A percentile compares a stretch with the other conserved stretches of the same genome.
phyloP scores from a whole-genome alignment of 257 asterid species.

The Ophiorrhiza pumila region DNA sequence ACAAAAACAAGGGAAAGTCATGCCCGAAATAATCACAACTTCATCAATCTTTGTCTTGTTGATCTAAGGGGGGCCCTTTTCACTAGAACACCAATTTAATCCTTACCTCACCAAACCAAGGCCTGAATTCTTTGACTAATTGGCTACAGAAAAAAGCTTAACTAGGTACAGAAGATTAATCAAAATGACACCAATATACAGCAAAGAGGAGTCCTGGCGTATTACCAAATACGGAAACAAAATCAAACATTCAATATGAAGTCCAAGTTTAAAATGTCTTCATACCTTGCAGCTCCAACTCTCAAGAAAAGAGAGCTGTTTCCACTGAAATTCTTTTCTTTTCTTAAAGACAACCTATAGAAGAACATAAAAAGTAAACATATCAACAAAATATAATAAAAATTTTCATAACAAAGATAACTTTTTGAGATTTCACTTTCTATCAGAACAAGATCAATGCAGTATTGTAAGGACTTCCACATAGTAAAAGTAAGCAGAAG shows the following conservation, averaged over 20 bases:
- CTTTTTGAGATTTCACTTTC: neutral
- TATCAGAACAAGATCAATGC: neutral
- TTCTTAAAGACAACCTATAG: slow-evolving; percentile 77
- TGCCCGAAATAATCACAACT: no score
- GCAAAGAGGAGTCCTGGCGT: neutral
- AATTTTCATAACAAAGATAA: neutral
- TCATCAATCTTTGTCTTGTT: no score
- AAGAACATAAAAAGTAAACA: slow-evolving; percentile 16
- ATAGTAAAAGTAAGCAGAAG: neutral
- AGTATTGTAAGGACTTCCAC: neutral
- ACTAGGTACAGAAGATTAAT: neutral
- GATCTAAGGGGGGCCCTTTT: neutral
- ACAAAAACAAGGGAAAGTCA: no score
- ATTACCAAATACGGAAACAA: slow-evolving; percentile 19
- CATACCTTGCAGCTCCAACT: slow-evolving; percentile 75
- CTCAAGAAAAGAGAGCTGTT: slow-evolving; percentile 67
- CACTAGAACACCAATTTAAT: neutral
- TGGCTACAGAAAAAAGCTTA: slow-evolving; percentile 10
- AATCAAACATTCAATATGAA: slow-evolving; percentile 5
- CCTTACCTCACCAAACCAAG: neutral
- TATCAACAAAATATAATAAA: neutral
- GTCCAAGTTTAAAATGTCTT: no score
- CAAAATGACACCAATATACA: neutral
- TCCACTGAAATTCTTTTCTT: slow-evolving; percentile 86
- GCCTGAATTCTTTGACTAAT: neutral